Base-by-base conservation (phyloP, 2,329 filamentous ascomycete species). In the Fusarium caatingaense region DNA sequence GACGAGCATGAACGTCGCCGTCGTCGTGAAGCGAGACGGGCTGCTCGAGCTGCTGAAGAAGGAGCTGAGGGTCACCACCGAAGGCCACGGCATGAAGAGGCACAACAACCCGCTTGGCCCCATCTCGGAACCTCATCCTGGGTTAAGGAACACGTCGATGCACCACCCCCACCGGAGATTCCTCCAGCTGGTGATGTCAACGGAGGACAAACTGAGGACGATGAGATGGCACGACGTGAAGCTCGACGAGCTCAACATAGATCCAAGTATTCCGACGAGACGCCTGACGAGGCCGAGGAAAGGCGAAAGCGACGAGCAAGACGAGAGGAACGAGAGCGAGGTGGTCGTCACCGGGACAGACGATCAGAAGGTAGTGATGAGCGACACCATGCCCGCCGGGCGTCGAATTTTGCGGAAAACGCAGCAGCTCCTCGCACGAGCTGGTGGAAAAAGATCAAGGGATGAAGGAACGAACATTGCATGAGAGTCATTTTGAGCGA, bases 61-160 rank as follows among this genome's bases (percentile, higher is more conserved):
- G 81, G 79, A 28, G 42, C 79, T 46, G 77, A 80, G 23, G 61
- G 63, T 8, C 73, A 73, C 49, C 79, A 60, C 61, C 81, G 82
- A 69, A 79, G 80, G 74, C 74, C 79, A 50, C 78, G 76, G 16
- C 76, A 79, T 30, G 82, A 76, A 25, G 76, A 78, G 42, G 72
- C 58, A 42, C 58, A 80, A 23, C 58, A 80, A 10, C 67, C 83
- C 11, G 81, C 81, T 12, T 90, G 88, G 88, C 88, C 88, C 20
- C 86, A 89, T 74, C 89, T 86, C 9, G 88, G 88, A 27, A 90
- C 88, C 0, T 88, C 86, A 11, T 90, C 87, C 0, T 91, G 89
- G 89, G 88, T 90, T 7, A 89, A 89, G 77, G 88, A 90, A 15
- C 85, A 89, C 71, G 87, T 85, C 4, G 88, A 89, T 70, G 88